These are phyloP conservation scores for Akanthomyces lecanii DNA, from an alignment of 2,329 filamentous ascomycete species.

Conservation along the genomic window DNA sequence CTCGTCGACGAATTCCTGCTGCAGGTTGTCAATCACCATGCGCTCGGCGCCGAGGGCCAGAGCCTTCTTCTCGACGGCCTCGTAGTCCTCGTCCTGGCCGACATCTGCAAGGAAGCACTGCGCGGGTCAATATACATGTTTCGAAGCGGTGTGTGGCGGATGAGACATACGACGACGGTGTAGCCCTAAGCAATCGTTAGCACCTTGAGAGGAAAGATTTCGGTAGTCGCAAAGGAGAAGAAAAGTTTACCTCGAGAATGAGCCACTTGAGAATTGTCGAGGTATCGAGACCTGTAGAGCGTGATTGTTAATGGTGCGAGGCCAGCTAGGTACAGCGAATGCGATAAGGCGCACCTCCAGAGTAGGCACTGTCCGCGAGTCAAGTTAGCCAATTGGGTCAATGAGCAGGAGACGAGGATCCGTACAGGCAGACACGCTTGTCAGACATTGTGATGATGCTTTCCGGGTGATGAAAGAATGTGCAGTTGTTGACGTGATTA, in stretches of 20 bases:
- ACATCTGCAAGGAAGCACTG: constrained; percentile 44
- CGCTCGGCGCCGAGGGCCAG: constrained; percentile 29
- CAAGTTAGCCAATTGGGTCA: no score
- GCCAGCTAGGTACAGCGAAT: neutral
- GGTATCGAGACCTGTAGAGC: neutral
- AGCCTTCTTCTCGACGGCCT: constrained; percentile 66
- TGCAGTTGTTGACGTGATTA: no score
- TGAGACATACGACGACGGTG: constrained; percentile 39
- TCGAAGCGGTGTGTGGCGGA: no score
- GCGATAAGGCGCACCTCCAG: constrained; percentile 13
- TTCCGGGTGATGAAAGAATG: no score
- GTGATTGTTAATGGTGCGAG: no score
- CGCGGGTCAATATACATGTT: no score
- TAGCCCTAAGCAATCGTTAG: constrained; percentile 19
- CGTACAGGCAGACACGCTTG: no score
- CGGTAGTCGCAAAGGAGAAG: no score
- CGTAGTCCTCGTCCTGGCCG: constrained; percentile 68
- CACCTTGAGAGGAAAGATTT: neutral
- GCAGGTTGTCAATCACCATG: constrained; percentile 58
- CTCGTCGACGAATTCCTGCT: constrained; percentile 69
- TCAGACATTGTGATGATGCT: no score
- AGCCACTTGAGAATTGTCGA: neutral
- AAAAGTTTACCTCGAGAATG: neutral
- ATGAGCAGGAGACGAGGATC: no score
- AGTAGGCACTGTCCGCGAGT: constrained; percentile 15